Evolutionary conservation across 495 filamentous ascomycete species (phyloP), one percentile per base, ranked within the genome.

Genomic region (Penicillium fimorum): DNA sequence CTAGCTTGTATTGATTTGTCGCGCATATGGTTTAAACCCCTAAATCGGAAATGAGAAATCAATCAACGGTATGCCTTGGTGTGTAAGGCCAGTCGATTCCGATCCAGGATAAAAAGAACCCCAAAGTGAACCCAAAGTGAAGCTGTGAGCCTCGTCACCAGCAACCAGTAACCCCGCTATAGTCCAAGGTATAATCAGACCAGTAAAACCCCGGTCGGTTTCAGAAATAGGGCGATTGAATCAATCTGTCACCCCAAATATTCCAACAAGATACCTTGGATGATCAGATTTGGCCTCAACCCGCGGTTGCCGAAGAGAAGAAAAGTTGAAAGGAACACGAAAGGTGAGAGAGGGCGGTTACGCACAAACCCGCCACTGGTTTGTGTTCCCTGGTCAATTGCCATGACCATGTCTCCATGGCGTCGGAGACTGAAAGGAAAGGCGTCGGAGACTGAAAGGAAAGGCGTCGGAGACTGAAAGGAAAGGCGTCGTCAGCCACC

Each of bases 311-410:
- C 52, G 43, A 47, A 45, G 20, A 51, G 33, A 29, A 17, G 49
- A 29, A 44, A 47, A 24, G 20, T 37, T 42, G 37, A 29, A 54
- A 33, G 42, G 43, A 54, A 47, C 52, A 53, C 30, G 51, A 47
- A 35, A 9, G 5, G 42, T 43, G 37, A 52, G 32, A 52, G 32
- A 37, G 24, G 41, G 42, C 32, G 51, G 52, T 54, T 40, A 54
- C 52, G 52, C 42, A 54, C 32, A 10, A 52, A 32, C 6, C 52
- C 52, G 52, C 52, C 52, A 54, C 52, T 38, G 41, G 42, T 20
- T 13, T 40, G 43, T 54, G 52, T 54, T 54, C 42, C 51, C 42
- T 54, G 52, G 43, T 38, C 43, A 22, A 54, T 18, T 8, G 20
- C 35, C 13, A 29, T 13, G 18, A n/a, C 33, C 15, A 46, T n/a